A percentile compares a stretch with the other conserved stretches of the same genome.
These are phyloP conservation scores for Zygotorulaspora danielsina DNA, from an alignment of 805 yeast species.

Conservation along the genomic window DNA sequence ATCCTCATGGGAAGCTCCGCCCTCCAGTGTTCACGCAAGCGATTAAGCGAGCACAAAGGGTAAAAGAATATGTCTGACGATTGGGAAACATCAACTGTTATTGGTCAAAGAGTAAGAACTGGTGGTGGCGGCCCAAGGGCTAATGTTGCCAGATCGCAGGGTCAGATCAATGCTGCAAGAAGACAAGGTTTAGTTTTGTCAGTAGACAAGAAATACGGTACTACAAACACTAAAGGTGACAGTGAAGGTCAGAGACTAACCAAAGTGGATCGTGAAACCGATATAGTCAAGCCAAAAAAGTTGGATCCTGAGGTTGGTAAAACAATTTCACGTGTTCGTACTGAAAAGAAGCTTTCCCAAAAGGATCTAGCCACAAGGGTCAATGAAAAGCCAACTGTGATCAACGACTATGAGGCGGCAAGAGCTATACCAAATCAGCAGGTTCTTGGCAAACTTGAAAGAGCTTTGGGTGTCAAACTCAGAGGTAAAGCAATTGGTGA, in stretches of 20 bases:
- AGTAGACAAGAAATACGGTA: conserved; percentile 87
- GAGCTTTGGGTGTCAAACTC: conserved; percentile 89
- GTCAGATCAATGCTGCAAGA: conserved; percentile 88
- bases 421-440: conserved; percentile 97
- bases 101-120: conserved; percentile 83
- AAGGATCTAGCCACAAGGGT: conserved; percentile 94
- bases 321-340: conserved; percentile 79
- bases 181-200: conserved; percentile 85
- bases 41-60: too few species aligned
- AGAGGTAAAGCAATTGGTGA: conserved; percentile 95
- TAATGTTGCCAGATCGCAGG: conserved; percentile 70
- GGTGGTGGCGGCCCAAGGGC: conserved; percentile 89
- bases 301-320: conserved; percentile 81
- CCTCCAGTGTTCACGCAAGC: too few species aligned
- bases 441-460: conserved; percentile 83
- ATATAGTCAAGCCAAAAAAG: conserved; percentile 88
- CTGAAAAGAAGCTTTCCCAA: conserved; percentile 84
- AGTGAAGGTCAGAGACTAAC: conserved; percentile 95
- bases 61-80: conserved; percentile 46
- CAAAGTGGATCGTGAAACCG: conserved; percentile 88
- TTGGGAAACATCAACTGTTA: conserved; percentile 88
- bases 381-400: conserved; percentile 92
- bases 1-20: too few species aligned
- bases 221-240: conserved; percentile 57
- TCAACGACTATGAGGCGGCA: conserved; percentile 95